Evolutionary conservation across 129 eudicot genomes (phyloP).

Genomic region (Scalesia atractyloides): DNA sequence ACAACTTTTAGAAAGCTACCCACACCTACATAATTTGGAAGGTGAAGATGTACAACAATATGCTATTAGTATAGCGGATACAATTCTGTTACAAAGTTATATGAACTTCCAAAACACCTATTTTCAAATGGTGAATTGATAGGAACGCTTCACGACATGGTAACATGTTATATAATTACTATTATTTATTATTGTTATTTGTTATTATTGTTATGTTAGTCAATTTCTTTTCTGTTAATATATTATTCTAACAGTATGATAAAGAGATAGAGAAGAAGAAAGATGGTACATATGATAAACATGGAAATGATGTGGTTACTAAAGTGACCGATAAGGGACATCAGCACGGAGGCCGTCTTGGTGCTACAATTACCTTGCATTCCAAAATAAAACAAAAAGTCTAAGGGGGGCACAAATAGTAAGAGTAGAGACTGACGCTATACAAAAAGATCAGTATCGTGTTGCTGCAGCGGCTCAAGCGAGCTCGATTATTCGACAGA

Average conservation of each 20-base stretch:
- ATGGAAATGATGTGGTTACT: neutral
- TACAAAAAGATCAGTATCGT: neutral
- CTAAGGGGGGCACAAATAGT: neutral
- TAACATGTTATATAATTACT: neutral
- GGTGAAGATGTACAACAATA: neutral
- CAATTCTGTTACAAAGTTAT: neutral
- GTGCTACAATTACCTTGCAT: neutral
- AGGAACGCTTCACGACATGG: neutral
- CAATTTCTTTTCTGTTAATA: neutral
- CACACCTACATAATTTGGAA: neutral
- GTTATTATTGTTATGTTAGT: neutral
- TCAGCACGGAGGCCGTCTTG: neutral
- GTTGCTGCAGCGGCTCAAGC: neutral
- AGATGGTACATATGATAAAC: neutral
- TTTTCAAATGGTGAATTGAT: neutral
- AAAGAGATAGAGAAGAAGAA: neutral
- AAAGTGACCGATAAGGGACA: neutral
- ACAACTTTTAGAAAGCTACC: neutral
- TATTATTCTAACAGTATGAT: neutral
- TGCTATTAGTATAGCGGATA: neutral
- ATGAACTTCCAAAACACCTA: neutral
- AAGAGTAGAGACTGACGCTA: neutral
- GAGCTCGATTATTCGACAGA: neutral
- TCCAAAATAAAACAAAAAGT: neutral
- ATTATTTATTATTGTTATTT: too few relatives aligned